Percentiles rank a stretch among this genome's conserved stretches.
phyloP scores from a whole-genome alignment of 2,329 filamentous ascomycete genomes.

The Alternaria brassicicola region DNA sequence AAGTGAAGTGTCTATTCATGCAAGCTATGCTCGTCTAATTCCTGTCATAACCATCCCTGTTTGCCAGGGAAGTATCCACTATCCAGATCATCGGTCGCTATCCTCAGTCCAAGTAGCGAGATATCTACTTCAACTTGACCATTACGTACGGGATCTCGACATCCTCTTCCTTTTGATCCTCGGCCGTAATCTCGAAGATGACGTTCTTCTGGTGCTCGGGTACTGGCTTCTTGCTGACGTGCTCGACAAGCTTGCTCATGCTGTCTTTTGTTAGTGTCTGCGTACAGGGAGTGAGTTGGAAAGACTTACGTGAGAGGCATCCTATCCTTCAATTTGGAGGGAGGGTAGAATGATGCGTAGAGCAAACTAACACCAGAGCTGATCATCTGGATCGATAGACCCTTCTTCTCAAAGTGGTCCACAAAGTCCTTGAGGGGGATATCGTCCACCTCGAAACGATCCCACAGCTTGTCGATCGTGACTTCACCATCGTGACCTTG shows the following conservation, averaged over 20 bases:
- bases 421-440: constrained; percentile 85
- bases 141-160: constrained; percentile 97
- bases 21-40: constrained; percentile 30
- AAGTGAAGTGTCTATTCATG: constrained; percentile 20
- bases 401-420: constrained; percentile 77
- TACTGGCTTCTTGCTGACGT: constrained; percentile 89
- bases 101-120: not conserved
- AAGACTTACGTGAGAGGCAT: constrained; percentile 69
- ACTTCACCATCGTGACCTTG: constrained; percentile 77
- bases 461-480: constrained; percentile 94
- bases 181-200: constrained; percentile 92
- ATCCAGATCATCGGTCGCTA: not conserved
- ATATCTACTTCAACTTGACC: constrained; percentile 68
- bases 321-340: constrained; percentile 82
- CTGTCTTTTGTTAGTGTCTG: constrained; percentile 56
- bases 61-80: not conserved
- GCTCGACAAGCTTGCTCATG: constrained; percentile 85
- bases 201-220: constrained; percentile 92
- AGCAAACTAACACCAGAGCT: constrained; percentile 96
- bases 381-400: constrained; percentile 86
- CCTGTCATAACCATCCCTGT: not conserved
- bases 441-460: constrained; percentile 89
- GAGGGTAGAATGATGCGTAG: constrained; percentile 90
- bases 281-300: not conserved
- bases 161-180: constrained; percentile 87